Base-by-base conservation (phyloP, 257 asterid species). In the Jacaranda mimosifolia region DNA sequence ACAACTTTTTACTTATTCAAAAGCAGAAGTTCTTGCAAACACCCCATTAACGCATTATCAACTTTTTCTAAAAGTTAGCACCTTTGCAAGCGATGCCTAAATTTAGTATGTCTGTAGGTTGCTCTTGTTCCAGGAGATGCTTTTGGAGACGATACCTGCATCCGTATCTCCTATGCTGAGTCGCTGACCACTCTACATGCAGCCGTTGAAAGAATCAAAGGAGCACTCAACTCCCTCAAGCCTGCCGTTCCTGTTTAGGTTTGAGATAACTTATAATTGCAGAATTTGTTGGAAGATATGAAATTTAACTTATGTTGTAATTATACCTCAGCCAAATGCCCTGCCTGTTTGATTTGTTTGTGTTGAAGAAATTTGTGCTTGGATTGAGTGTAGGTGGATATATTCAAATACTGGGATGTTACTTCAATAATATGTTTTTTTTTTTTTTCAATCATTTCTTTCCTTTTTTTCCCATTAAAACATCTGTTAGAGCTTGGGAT, bases 111-210 rank as follows among this genome's bases (percentile, higher is more conserved):
- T 10, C 3, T 80, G 10, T 85, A 93, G 98, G 98, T 94, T 69
- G 98, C 98, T 46, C 93, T 94, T 45, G 97, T 92, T 19, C 98
- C 98, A 0, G 98, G 98, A 7, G 94, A 89, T 73, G 98, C 98
- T 63, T 94, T 94, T 59, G 98, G 98, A 6, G 97, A 94, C 15
- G 98, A 94, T 77, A 91, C 86, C 3, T 92, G 98, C 86, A 88
- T 94, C 52, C 96, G 98, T 4, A 94, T 94, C 83, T 94, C 97
- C 0, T 94, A 94, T 74, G 97, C 98, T 6, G 96, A 80, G 66
- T 87, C 97, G 2, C 87, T 94, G 38, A 63, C 91, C 63, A 86
- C 91, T 8, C 79, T 94, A 77, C 87, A 88, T 86, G 96, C 85
- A 8, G 98, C 97, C 0, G 84, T 90, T 0, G 93, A 85, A 59